Evolutionary conservation across 768 basidiomycete species (phyloP), one percentile per base, ranked within the genome.

Genomic region (Termitomyces sp.): DNA sequence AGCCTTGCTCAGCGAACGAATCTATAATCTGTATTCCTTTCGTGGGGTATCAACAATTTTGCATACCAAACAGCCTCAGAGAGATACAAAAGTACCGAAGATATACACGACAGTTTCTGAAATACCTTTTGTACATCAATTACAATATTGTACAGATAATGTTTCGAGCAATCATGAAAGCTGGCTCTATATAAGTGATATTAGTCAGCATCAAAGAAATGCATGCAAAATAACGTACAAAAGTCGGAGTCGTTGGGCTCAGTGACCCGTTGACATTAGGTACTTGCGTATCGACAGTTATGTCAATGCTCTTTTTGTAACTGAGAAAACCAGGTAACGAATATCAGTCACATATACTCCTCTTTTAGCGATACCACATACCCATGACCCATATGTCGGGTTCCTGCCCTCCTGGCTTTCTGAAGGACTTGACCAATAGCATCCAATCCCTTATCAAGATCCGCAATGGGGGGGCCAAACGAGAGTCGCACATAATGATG

Each of bases 401-500:
- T 81, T 42, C 86, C 87, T 55, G 77, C 75, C 69, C 76, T 80
- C 69, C 73, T 83, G 3, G 82, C 88, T 64, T 82, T 85, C 71
- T 78, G 82, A 51, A 97, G 66, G 37, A 98, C 83, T 28, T 85
- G 79, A 50, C 74, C 86, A 19, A 98, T 95, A 11, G 93, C 92
- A 69, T 97, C 90, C 47, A 98, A 67, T 34, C 92, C 93, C 73
- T 77, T 85, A 60, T 94, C 87, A 42, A 94, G 79, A 62, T 86
- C 86, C 55, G 83, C 81, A 45, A 94, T 62, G 21, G 90, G 88
- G 6, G 91, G 91, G 0, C 91, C 90, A 65, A 93, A 93, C 28
- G 88, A 90, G 37, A 97, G 71, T 22, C 95, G 84, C 24, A 97
- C 85, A 61, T 90, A 97, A 66, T 89, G 86, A 70, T 92, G 88